Base-by-base conservation (phyloP, 805 yeast genomes). In the Ogataea pini region DNA sequence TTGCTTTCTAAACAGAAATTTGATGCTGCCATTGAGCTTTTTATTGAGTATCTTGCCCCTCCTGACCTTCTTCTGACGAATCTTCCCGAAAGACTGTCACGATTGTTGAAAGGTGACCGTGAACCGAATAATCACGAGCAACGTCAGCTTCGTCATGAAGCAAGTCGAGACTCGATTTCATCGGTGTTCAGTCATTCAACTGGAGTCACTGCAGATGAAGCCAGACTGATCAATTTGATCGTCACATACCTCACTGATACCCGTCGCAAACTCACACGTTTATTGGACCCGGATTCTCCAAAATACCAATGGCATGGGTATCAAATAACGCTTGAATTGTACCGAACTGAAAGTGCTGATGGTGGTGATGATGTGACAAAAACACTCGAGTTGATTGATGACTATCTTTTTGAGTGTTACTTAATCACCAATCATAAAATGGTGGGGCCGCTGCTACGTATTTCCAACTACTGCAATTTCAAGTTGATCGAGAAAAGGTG, bases 371-470 rank as follows among this genome's bases (percentile, higher is more conserved):
- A 55, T 7, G 57, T 69, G 18, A 76, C 78, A 0, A 63, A 72
- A 9, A 67, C 80, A 39, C 61, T 73, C 4, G 60, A 59, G 4
- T 50, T 77, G 1, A 78, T 94, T 2, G 99, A 92, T 60, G 86
- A 96, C 0, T 75, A 89, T 1, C 71, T 94, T 16, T 89, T 92
- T 58, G 72, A 80, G 44, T 80, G 94, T 50, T 92, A 94, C 61
- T 71, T 82, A 49, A 62, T 80, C n/a, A 79, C 80, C 25, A 80
- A 80, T 46, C 86, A 88, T 0, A 77, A 85, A 52, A 72, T 92
- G 62, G 77, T 92, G 12, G 96, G 92, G 0, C 94, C 98, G 0
- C 77, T 92, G 17, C 72, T 92, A 4, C 73, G 98, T 42, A 75
- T 89, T 1, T 78, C 80, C 22, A 94, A 91, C 63, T 72, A 74